These are phyloP conservation scores for Tulasnella sp. DNA, from an alignment of 768 basidiomycete genomes.

Conservation along the genomic window DNA sequence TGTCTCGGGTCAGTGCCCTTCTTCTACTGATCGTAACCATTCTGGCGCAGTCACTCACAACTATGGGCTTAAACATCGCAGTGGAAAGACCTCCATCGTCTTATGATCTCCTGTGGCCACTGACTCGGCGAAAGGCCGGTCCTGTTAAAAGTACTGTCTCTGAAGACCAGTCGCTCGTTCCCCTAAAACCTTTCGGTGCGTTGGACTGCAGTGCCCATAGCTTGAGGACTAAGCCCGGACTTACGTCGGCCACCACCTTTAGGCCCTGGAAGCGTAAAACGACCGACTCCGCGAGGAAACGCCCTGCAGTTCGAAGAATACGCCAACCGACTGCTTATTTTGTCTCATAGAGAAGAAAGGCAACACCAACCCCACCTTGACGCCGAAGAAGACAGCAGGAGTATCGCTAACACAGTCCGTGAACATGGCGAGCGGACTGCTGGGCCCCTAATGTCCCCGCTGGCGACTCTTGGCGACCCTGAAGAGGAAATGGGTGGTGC, in stretches of 20 bases:
- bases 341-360: neutral
- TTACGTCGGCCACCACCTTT: neutral
- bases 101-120: conserved; percentile 82
- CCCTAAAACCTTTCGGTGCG: neutral
- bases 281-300: neutral
- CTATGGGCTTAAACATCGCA: conserved; percentile 20
- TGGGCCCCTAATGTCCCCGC: neutral
- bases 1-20: conserved; percentile 53
- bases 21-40: neutral
- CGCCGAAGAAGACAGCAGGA: conserved; percentile 8
- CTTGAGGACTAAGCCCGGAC: neutral
- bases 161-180: conserved; percentile 18
- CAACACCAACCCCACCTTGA: neutral
- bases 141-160: conserved; percentile 28
- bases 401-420: neutral
- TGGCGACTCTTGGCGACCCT: conserved; percentile 1
- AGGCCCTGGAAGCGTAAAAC: neutral
- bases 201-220: neutral
- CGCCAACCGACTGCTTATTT: neutral
- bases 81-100: conserved; percentile 48
- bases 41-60: conserved; percentile 29
- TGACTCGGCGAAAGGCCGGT: conserved; percentile 36
- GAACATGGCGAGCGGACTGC: neutral
- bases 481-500: conserved; percentile 26
- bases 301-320: conserved; percentile 13